A percentile compares a stretch with the other conserved stretches of the same genome.
Conservation (phyloP, 83 land plant genomes). For the Picea engelmannii region DNA sequence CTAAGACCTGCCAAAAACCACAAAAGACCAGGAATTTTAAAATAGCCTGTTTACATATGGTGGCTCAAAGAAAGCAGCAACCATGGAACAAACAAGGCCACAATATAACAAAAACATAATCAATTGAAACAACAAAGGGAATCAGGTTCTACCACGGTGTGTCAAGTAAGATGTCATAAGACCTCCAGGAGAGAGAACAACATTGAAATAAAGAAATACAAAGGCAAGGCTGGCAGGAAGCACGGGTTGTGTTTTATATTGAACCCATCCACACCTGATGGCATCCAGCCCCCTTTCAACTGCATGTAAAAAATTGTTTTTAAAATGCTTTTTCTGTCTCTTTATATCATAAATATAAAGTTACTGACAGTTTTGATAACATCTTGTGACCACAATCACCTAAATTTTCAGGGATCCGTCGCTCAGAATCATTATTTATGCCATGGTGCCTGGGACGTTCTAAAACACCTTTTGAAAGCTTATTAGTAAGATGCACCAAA, state of each 20-base stretch:
- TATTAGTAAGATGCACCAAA: conserved; percentile 71
- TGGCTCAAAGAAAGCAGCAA: not conserved
- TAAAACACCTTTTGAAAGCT: conserved; percentile 85
- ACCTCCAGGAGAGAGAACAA: conserved; percentile 92
- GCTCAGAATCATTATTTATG: not conserved
- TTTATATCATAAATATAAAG: not conserved
- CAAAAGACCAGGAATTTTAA: not conserved
- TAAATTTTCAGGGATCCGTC: conserved; percentile 1
- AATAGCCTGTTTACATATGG: not conserved
- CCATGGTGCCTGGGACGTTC: conserved; percentile 57
- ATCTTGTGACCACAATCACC: not conserved
- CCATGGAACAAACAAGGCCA: not conserved
- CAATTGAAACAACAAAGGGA: conserved; percentile 1
- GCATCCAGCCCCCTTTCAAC: conserved; percentile 64
- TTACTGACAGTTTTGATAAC: not conserved
- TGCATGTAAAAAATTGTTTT: conserved; percentile 21
- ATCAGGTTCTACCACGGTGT: conserved; percentile 67
- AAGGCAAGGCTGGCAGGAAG: conserved; percentile 97
- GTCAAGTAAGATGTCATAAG: conserved; percentile 94
- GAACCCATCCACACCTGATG: conserved; percentile 82
- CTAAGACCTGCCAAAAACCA: conserved; percentile 63
- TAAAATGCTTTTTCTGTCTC: not conserved
- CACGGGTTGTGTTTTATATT: conserved; percentile 85
- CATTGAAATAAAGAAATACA: conserved; percentile 93
- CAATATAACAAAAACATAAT: conserved; percentile 1